A percentile compares a stretch with the other conserved stretches of the same genome.
These are phyloP conservation scores for Discostella pseudostelligera DNA, from an alignment of 108 stramenopile species.

Conservation along the genomic window DNA sequence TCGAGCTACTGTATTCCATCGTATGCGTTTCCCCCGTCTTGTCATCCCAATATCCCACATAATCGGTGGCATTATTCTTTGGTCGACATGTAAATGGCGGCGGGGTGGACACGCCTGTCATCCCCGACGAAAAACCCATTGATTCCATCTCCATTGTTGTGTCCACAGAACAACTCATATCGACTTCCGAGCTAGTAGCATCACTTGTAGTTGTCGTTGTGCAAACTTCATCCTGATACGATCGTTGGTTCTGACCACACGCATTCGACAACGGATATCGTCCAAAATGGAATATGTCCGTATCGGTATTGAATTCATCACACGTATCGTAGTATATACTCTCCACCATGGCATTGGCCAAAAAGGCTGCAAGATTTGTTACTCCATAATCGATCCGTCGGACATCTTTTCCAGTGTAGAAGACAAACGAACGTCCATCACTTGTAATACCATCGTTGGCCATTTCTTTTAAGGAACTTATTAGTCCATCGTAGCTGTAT, in stretches of 20 bases:
- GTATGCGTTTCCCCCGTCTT: constrained; percentile 15
- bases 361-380: constrained; percentile 25
- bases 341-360: constrained; percentile 37
- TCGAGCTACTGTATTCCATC: constrained; percentile 5
- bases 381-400: constrained; percentile 22
- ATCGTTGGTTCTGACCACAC: constrained; percentile 35
- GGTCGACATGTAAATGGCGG: constrained; percentile 27
- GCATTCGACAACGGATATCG: constrained; percentile 25
- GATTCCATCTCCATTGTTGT: constrained; percentile 27
- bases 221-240: constrained; percentile 24
- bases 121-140: constrained; percentile 6
- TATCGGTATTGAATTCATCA: constrained; percentile 28
- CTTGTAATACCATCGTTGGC: not conserved
- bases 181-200: not conserved
- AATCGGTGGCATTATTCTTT: constrained; percentile 15
- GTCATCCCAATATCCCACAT: constrained; percentile 41
- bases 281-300: not conserved
- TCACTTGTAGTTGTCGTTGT: not conserved
- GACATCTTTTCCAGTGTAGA: constrained; percentile 18
- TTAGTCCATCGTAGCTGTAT: constrained; percentile 7
- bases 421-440: constrained; percentile 10
- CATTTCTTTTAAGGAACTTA: constrained; percentile 13
- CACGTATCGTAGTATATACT: constrained; percentile 40
- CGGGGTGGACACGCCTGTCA: constrained; percentile 11
- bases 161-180: constrained; percentile 29